These are phyloP conservation scores for Hyphopichia khmerensis DNA, from an alignment of 1,139 yeast genomes.

Conservation along the genomic window DNA sequence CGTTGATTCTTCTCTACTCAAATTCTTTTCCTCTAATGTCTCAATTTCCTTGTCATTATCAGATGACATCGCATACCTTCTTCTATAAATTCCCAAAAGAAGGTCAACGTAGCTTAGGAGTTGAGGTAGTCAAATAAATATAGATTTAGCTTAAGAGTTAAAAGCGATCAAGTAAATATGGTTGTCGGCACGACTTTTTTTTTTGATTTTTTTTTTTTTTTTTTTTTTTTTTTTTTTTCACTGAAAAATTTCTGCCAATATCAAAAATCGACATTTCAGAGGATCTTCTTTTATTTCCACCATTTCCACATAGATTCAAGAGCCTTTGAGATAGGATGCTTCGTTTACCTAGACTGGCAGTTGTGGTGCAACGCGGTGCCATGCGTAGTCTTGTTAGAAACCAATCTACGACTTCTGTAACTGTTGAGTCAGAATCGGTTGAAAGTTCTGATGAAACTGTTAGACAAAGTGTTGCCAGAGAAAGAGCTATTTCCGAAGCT, in stretches of 20 bases:
- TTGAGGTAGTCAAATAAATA: no score
- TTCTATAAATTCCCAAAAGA: no score
- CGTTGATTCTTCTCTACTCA: no score
- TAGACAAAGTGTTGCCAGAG: constrained; percentile 34
- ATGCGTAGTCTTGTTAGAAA: background rate
- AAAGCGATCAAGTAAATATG: no score
- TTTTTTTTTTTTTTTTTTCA: constrained; percentile 1
- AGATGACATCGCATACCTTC: no score
- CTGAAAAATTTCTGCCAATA: constrained; percentile 1
- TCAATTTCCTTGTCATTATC: no score
- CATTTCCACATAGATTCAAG: no score
- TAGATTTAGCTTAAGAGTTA: no score
- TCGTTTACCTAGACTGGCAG: background rate
- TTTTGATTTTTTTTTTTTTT: background rate
- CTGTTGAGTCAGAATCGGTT: background rate
- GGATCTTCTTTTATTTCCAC: background rate
- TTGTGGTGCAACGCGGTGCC: background rate
- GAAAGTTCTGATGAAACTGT: constrained; percentile 4
- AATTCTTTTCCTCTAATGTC: no score
- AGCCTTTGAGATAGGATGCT: background rate
- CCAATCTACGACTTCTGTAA: constrained; percentile 4
- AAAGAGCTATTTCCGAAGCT: constrained; percentile 44
- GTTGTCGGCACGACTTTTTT: background rate
- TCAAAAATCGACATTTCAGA: background rate
- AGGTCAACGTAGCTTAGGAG: no score